Evolutionary conservation across 2,329 filamentous ascomycete genomes (phyloP).

Genomic region (Colletotrichum higginsianum): DNA sequence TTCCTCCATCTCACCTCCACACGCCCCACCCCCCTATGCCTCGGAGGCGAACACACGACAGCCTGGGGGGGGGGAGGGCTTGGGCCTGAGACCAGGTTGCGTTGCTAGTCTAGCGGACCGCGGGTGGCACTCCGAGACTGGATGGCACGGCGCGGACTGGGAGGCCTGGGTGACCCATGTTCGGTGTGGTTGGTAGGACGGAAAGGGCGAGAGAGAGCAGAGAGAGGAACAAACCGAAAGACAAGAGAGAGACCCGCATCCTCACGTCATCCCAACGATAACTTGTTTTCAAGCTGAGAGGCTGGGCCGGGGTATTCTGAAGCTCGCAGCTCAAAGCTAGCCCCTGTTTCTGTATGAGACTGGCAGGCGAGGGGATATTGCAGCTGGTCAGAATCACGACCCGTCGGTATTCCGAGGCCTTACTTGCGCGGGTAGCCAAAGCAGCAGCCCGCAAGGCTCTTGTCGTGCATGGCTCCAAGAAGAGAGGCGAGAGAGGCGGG

Average conservation of each 20-base stretch:
- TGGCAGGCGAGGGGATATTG: background rate
- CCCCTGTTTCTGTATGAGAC: slow-evolving; percentile 11
- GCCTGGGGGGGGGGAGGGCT: background rate
- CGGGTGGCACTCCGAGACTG: slow-evolving; percentile 41
- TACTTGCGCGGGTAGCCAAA: background rate
- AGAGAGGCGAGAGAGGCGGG: too few species aligned
- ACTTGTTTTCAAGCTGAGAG: slow-evolving; percentile 8
- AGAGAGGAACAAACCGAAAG: background rate
- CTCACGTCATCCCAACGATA: slow-evolving; percentile 39
- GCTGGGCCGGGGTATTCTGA: background rate
- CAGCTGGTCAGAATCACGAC: background rate
- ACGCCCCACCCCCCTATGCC: slow-evolving; percentile 7
- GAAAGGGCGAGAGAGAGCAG: slow-evolving; percentile 15
- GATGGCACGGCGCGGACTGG: slow-evolving; percentile 10
- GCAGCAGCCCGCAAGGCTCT: background rate
- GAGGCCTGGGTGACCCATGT: slow-evolving; percentile 16
- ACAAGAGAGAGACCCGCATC: slow-evolving; percentile 20
- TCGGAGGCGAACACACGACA: slow-evolving; percentile 14
- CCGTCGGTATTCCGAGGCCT: background rate
- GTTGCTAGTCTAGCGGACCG: slow-evolving; percentile 24
- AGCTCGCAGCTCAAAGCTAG: background rate
- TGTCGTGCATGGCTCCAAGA: background rate
- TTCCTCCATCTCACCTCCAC: slow-evolving; percentile 15
- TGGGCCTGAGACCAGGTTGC: background rate
- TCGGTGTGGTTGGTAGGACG: background rate